Evolutionary conservation across 2,329 filamentous ascomycete species (phyloP).

Genomic region (Pochonia chlamydosporia): DNA sequence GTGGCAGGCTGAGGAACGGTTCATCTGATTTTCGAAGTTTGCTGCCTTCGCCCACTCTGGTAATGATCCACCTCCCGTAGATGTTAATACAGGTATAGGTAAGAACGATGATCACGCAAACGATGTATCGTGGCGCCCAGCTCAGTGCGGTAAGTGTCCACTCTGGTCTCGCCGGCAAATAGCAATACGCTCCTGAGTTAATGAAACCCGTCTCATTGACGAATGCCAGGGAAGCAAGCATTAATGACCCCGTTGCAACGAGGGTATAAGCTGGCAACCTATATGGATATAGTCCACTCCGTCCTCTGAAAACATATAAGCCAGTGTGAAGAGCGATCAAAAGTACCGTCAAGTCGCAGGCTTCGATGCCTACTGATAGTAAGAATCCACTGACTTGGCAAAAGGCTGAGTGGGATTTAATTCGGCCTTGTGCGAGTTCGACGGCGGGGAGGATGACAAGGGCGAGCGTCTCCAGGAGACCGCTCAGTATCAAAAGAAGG

Average conservation of each 20-base stretch:
- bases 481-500: slow-evolving; percentile 66
- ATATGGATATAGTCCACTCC: slow-evolving; percentile 64
- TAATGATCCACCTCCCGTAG: slow-evolving; percentile 49
- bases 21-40: not conserved
- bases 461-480: slow-evolving; percentile 65
- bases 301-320: slow-evolving; percentile 60
- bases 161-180: slow-evolving; percentile 57
- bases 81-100: slow-evolving; percentile 66
- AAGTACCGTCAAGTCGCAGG: slow-evolving; percentile 65
- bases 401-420: slow-evolving; percentile 46
- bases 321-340: slow-evolving; percentile 69
- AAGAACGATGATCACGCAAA: slow-evolving; percentile 56
- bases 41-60: slow-evolving; percentile 27
- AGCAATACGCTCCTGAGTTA: slow-evolving; percentile 63
- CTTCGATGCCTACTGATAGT: slow-evolving; percentile 59
- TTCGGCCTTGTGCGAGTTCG: slow-evolving; percentile 45
- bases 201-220: slow-evolving; percentile 51
- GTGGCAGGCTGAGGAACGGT: slow-evolving; percentile 7
- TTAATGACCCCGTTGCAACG: slow-evolving; percentile 52
- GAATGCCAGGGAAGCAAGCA: slow-evolving; percentile 60
- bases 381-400: slow-evolving; percentile 68
- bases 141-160: slow-evolving; percentile 65
- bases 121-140: slow-evolving; percentile 70
- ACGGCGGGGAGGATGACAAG: slow-evolving; percentile 60
- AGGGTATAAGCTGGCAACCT: slow-evolving; percentile 52